A percentile compares a stretch with the other conserved stretches of the same genome.
Conservation (phyloP, 257 asterid genomes). For the Solanum sparsipilum region DNA sequence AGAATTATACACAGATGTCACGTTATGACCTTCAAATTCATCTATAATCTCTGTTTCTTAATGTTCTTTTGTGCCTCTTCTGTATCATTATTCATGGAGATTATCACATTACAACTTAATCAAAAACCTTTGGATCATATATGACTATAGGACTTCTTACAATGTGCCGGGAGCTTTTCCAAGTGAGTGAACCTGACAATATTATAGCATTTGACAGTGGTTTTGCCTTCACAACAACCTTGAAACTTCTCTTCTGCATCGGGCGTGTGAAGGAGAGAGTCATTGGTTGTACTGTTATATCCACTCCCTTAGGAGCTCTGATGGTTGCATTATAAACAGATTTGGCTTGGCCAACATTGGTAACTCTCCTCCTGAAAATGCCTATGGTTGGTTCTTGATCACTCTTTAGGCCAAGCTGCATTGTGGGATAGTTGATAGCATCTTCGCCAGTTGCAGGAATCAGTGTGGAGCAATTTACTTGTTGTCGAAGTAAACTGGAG, state of each 20-base stretch:
- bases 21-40: not conserved
- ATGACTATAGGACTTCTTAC: slow-evolving; percentile 73
- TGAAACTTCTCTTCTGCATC: slow-evolving; percentile 46
- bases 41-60: not conserved
- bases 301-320: slow-evolving; percentile 58
- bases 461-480: slow-evolving; percentile 57
- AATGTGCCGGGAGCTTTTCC: slow-evolving; percentile 39
- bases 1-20: not conserved
- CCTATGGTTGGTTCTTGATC: slow-evolving; percentile 42
- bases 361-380: slow-evolving; percentile 53
- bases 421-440: slow-evolving; percentile 80
- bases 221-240: slow-evolving; percentile 67
- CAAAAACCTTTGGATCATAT: slow-evolving; percentile 27
- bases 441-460: slow-evolving; percentile 58
- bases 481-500: slow-evolving; percentile 26
- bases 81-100: not conserved
- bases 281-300: slow-evolving; percentile 48
- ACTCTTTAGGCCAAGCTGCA: slow-evolving; percentile 56
- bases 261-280: slow-evolving; percentile 38
- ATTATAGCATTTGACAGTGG: slow-evolving; percentile 19
- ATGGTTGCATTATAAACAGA: slow-evolving; percentile 59
- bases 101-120: not conserved
- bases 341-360: slow-evolving; percentile 51
- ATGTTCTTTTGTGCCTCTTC: not conserved
- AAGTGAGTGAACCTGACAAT: slow-evolving; percentile 56